Evolutionary conservation across 2,329 filamentous ascomycete species (phyloP).

Genomic region (Nemania sp.): DNA sequence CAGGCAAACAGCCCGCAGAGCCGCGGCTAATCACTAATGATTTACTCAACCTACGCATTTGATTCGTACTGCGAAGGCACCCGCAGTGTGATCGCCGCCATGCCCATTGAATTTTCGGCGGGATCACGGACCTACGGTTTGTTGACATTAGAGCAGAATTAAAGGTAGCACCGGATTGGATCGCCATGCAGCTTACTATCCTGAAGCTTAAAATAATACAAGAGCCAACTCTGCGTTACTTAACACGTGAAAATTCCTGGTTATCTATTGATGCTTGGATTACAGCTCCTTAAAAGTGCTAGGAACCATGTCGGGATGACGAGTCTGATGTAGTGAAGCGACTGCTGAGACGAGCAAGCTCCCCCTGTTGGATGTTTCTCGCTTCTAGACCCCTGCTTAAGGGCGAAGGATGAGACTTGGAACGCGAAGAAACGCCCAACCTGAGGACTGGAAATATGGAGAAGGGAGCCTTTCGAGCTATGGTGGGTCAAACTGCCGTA

Average conservation of each 20-base stretch:
- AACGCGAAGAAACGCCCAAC: conserved; percentile 38
- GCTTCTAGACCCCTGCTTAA: conserved; percentile 42
- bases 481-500: conserved; percentile 47
- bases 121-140: conserved; percentile 43
- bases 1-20: conserved; percentile 35
- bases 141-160: conserved; percentile 34
- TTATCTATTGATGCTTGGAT: conserved; percentile 24
- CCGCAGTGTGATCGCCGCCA: conserved; percentile 45
- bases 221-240: conserved; percentile 21
- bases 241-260: conserved; percentile 25
- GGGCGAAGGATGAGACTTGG: conserved; percentile 46
- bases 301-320: not conserved
- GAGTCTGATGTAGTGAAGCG: conserved; percentile 24
- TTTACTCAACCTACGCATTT: conserved; percentile 21
- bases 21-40: conserved; percentile 40
- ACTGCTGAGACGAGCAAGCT: conserved; percentile 46
- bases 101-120: conserved; percentile 38
- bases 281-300: not conserved
- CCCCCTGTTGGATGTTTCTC: conserved; percentile 42
- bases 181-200: conserved; percentile 42
- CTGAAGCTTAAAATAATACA: conserved; percentile 39
- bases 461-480: conserved; percentile 36
- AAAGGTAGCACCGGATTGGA: conserved; percentile 40
- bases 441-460: conserved; percentile 45
- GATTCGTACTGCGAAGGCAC: conserved; percentile 30